Evolutionary conservation across 257 asterid genomes (phyloP).

Genomic region (Primulina eburnea): DNA sequence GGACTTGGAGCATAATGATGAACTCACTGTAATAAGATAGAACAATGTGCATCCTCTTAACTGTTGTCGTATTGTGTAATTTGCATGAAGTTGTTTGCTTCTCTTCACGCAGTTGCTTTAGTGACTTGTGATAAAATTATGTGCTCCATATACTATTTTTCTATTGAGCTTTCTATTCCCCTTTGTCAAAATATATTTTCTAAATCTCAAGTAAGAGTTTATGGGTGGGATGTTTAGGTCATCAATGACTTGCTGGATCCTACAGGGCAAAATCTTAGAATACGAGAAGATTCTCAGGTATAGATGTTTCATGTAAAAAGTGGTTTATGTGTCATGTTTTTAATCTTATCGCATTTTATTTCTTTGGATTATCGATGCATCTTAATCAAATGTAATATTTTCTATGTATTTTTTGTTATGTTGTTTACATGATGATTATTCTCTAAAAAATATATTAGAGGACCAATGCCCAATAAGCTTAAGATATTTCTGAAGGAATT

Average conservation of each 20-base stretch:
- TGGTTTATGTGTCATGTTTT: slow-evolving; percentile 19
- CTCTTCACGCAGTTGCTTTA: slow-evolving; percentile 5
- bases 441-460: not conserved
- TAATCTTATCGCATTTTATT: slow-evolving; percentile 16
- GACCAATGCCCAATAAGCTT: not conserved
- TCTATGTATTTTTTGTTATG: not conserved
- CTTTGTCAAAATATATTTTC: slow-evolving; percentile 18
- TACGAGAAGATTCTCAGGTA: slow-evolving; percentile 86
- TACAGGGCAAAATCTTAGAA: slow-evolving; percentile 74
- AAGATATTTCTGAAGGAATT: not conserved
- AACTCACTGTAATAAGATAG: not conserved
- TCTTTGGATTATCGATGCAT: slow-evolving; percentile 11
- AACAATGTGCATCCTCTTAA: slow-evolving; percentile 13
- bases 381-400: not conserved
- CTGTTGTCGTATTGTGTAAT: slow-evolving; percentile 7
- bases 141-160: not conserved
- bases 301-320: slow-evolving; percentile 8
- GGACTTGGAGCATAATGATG: slow-evolving; percentile 3
- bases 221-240: slow-evolving; percentile 50
- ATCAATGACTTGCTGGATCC: slow-evolving; percentile 88
- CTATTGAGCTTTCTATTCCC: slow-evolving; percentile 5
- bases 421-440: slow-evolving; percentile 9
- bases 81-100: slow-evolving; percentile 6
- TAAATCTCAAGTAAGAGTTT: slow-evolving; percentile 22
- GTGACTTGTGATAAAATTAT: slow-evolving; percentile 1